Evolutionary conservation across 208 protist species (phyloP).

Genomic region (Acanthamoeba polyphaga): DNA sequence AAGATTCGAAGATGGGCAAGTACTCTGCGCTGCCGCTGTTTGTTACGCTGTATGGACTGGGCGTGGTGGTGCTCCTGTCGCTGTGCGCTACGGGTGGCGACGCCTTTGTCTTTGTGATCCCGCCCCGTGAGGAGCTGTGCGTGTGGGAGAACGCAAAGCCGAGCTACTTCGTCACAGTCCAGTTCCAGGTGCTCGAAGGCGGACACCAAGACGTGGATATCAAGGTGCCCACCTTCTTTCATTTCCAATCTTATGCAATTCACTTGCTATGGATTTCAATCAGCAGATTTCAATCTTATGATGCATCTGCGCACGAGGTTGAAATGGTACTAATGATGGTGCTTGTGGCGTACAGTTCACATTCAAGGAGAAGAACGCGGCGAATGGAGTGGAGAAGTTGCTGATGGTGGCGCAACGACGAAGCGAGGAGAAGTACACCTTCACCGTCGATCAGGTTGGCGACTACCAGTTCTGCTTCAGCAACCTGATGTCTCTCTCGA

Average conservation of each 20-base stretch:
- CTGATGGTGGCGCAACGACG: neutral
- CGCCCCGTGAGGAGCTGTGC: neutral
- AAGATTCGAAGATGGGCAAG: neutral
- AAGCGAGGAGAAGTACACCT: neutral
- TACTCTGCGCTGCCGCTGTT: neutral
- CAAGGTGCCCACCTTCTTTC: neutral
- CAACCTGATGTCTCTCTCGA: neutral
- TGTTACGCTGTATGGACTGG: neutral
- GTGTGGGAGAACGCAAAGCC: neutral
- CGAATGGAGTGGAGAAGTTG: neutral
- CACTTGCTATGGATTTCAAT: no score
- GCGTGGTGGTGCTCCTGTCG: neutral
- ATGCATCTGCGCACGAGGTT: no score
- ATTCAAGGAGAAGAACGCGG: neutral
- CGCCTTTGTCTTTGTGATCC: neutral
- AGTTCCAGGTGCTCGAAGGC: neutral
- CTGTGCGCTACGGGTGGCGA: neutral
- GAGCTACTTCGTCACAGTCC: neutral
- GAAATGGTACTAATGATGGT: neutral
- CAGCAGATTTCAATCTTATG: neutral
- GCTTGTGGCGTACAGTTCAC: neutral
- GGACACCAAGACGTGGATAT: neutral
- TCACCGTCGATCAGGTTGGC: neutral
- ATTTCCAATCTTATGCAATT: neutral
- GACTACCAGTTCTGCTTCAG: slow-evolving; percentile 12